Base-by-base conservation (phyloP, 106 monocot genomes). In the Iris macrosiphon region DNA sequence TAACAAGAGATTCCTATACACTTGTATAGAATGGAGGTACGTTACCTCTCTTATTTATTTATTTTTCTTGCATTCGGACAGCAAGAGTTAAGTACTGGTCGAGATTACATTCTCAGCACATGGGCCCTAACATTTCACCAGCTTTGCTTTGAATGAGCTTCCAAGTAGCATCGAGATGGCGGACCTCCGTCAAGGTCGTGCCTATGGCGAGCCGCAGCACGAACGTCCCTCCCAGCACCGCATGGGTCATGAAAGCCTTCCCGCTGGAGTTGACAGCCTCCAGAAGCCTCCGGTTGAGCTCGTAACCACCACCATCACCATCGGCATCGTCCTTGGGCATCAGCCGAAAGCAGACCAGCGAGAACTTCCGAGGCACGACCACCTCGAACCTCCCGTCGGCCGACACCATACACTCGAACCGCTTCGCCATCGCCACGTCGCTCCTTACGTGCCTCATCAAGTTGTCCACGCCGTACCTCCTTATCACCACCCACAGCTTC, bases 401-500 rank as follows among this genome's bases (percentile, higher is more conserved):
- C 4, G 0, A 15, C 9, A 83, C 45, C 29, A 73, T 19, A 25
- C 5, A 31, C 64, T 65, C 51, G 21, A 77, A 64, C 12, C 40
- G 41, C 53, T 59, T 23, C 6, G 55, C 59, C 55, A 69, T 53
- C 0, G 16, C 8, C 4, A 76, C 63, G 19, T 72, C 67, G 29
- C 59, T 72, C 49, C 72, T 40, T 6, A 75, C 49, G 48, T 63
- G 68, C 57, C 60, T 37, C 60, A 59, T 73, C 45, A 77, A 21
- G 39, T 60, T 61, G 4, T 33, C 54, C 25, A 61, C 44, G 11
- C 66, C 68, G 27, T 71, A 72, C 27, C 62, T 67, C 34, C 76
- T 21, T 7, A 81, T 55, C 22, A 81, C 67, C 49, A 81, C 44
- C 81, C 81, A 81, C 20, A 81, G 58, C 63, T 76, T 75, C 31